A percentile compares a stretch with the other conserved stretches of the same genome.
Evolutionary conservation across 768 basidiomycete species (phyloP).

Genomic region (Strobilomyces dryophilus): DNA sequence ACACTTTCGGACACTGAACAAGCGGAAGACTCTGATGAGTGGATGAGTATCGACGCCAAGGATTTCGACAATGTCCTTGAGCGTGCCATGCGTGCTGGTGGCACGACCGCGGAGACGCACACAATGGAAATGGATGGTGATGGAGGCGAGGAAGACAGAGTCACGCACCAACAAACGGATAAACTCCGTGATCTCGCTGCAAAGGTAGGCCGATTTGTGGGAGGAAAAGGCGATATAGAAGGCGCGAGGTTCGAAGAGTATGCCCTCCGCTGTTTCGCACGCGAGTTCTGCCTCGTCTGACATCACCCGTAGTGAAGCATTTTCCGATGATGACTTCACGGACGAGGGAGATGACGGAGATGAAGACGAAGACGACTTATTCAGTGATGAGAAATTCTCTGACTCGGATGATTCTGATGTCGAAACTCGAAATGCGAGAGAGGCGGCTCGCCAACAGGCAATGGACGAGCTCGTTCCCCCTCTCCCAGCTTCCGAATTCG

Average conservation of each 20-base stretch:
- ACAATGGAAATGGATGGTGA: conserved; percentile 49
- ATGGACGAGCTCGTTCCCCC: conserved; percentile 82
- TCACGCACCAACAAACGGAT: conserved; percentile 62
- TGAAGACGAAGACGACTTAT: conserved; percentile 29
- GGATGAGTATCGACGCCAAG: conserved; percentile 78
- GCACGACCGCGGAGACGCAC: conserved; percentile 19
- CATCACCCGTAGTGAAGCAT: conserved; percentile 46
- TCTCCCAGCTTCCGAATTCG: conserved; percentile 82
- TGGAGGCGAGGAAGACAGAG: conserved; percentile 34
- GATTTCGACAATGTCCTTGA: conserved; percentile 74
- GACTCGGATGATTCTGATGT: conserved; percentile 42
- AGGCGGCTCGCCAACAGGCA: conserved; percentile 50
- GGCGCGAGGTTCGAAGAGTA: conserved; percentile 92
- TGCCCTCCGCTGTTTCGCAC: conserved; percentile 26
- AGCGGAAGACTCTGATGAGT: conserved; percentile 74
- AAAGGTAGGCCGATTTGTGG: conserved; percentile 87
- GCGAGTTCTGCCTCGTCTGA: conserved; percentile 2
- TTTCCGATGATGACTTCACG: conserved; percentile 58
- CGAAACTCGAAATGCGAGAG: conserved; percentile 25
- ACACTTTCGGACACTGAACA: conserved; percentile 17
- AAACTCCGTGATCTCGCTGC: conserved; percentile 72
- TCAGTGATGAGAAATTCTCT: conserved; percentile 40
- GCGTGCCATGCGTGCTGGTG: conserved; percentile 28
- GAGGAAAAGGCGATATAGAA: conserved; percentile 83
- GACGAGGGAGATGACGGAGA: conserved; percentile 11